phyloP scores from a whole-genome alignment of 441 rosid genomes.

The Cnidoscolus chayamansa region DNA sequence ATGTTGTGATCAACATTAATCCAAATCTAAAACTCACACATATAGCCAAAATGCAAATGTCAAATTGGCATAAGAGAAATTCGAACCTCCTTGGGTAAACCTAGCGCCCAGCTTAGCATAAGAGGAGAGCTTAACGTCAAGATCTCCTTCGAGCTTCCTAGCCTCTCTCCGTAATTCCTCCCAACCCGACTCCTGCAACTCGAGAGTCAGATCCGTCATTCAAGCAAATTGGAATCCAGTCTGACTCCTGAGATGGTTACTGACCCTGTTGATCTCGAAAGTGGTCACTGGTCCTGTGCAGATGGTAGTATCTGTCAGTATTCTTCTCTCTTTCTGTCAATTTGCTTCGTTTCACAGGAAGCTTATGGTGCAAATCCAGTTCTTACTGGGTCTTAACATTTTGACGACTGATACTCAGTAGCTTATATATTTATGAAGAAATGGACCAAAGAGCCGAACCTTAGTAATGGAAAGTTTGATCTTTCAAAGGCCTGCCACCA shows the following conservation, averaged over 20 bases:
- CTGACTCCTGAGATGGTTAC: background rate
- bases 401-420: no score
- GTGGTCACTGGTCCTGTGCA: background rate
- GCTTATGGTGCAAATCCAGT: background rate
- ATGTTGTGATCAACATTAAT: background rate
- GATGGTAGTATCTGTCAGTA: no score
- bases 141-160: constrained; percentile 92
- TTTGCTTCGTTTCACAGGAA: background rate
- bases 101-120: constrained; percentile 92
- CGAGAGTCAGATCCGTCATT: constrained; percentile 46
- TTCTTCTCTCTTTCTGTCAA: no score
- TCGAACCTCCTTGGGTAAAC: constrained; percentile 77
- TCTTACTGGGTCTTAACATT: background rate
- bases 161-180: constrained; percentile 91
- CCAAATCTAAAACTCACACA: background rate
- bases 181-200: constrained; percentile 95
- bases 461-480: no score
- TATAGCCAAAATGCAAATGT: constrained; percentile 3
- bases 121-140: constrained; percentile 88
- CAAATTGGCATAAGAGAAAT: constrained; percentile 6
- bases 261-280: background rate
- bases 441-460: background rate
- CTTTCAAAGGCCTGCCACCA: no score
- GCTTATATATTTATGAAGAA: background rate
- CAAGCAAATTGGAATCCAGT: background rate